Evolutionary conservation across 2,329 filamentous ascomycete species (phyloP).

Genomic region (Periconia macrospinosa): DNA sequence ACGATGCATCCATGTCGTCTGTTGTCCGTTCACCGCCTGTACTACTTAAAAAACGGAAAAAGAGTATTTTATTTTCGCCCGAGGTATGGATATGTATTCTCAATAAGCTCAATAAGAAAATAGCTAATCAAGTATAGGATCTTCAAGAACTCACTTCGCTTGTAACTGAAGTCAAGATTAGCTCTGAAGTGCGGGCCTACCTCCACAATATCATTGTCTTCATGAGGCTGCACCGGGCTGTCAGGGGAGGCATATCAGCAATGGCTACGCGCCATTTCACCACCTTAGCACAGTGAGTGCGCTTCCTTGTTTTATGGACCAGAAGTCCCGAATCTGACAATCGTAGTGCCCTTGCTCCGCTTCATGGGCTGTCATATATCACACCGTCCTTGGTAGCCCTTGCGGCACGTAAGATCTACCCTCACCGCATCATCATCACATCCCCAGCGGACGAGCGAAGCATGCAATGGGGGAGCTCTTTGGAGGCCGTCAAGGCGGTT

Average conservation of each 20-base stretch:
- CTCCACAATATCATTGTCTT: conserved; percentile 86
- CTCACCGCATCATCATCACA: conserved; percentile 77
- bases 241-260: conserved; percentile 76
- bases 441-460: conserved; percentile 75
- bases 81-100: conserved; percentile 40
- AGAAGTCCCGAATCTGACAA: conserved; percentile 24
- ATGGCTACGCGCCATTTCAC: conserved; percentile 77
- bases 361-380: conserved; percentile 79
- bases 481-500: conserved; percentile 67
- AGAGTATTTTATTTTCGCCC: conserved; percentile 45
- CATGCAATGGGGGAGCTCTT: conserved; percentile 87
- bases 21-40: conserved; percentile 37
- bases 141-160: conserved; percentile 64
- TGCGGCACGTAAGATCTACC: conserved; percentile 83
- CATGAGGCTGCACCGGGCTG: conserved; percentile 82
- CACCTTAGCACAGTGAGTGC: conserved; percentile 60
- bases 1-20: conserved; percentile 39
- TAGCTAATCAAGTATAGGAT: conserved; percentile 34
- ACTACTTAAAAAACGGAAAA: conserved; percentile 13
- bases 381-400: conserved; percentile 82
- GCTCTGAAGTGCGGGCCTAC: conserved; percentile 79
- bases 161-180: conserved; percentile 62
- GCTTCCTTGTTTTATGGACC: neutral
- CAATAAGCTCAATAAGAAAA: neutral
- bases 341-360: conserved; percentile 68